A percentile compares a stretch with the other conserved stretches of the same genome.
These are phyloP conservation scores for Rhizopogon vesiculosus DNA, from an alignment of 768 basidiomycete genomes.

Conservation along the genomic window DNA sequence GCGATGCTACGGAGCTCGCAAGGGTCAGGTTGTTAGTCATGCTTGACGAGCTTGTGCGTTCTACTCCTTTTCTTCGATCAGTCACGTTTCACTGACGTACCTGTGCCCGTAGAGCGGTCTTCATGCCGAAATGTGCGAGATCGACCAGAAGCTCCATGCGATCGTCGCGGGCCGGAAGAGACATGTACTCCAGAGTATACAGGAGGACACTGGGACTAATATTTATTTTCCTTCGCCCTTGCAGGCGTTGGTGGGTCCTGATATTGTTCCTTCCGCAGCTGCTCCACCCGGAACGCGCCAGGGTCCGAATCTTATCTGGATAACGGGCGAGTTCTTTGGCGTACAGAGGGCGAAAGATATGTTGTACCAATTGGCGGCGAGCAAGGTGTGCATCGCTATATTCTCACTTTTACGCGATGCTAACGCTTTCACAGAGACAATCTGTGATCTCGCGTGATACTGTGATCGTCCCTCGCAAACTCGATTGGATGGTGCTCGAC, in stretches of 20 bases:
- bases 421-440: slow-evolving; percentile 57
- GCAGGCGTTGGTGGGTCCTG: slow-evolving; percentile 77
- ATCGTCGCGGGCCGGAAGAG: slow-evolving; percentile 91
- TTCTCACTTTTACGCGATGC: neutral
- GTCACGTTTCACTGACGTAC: slow-evolving; percentile 6
- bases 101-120: slow-evolving; percentile 64
- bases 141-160: slow-evolving; percentile 91
- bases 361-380: slow-evolving; percentile 82
- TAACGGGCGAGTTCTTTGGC: slow-evolving; percentile 96
- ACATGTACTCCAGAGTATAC: slow-evolving; percentile 80
- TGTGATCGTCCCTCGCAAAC: slow-evolving; percentile 90
- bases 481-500: slow-evolving; percentile 99
- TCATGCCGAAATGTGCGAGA: slow-evolving; percentile 86
- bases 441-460: slow-evolving; percentile 89
- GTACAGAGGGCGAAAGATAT: slow-evolving; percentile 94
- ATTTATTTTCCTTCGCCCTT: slow-evolving; percentile 92
- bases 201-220: slow-evolving; percentile 96
- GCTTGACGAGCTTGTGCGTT: slow-evolving; percentile 87
- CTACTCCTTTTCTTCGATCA: slow-evolving; percentile 7
- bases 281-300: slow-evolving; percentile 11
- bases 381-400: slow-evolving; percentile 53
- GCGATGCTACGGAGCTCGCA: slow-evolving; percentile 88
- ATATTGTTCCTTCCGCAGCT: slow-evolving; percentile 39
- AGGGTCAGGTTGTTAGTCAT: slow-evolving; percentile 88
- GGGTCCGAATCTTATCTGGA: slow-evolving; percentile 75